Base-by-base conservation (phyloP, 2,329 filamentous ascomycete species). In the Diaporthe capsici region DNA sequence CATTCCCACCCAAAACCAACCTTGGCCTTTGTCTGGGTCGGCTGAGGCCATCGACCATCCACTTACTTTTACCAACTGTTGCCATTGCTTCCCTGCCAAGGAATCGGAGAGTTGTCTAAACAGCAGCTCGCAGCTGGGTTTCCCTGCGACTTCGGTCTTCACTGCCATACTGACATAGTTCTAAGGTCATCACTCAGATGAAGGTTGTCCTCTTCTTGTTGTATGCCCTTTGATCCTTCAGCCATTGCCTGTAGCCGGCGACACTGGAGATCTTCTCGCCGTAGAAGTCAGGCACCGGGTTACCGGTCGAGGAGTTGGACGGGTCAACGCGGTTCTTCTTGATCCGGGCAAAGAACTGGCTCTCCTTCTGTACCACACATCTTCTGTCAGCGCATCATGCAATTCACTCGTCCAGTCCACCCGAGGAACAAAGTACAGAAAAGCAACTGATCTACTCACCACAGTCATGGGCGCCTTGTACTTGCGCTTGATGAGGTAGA, bases 251-350 rank as follows among this genome's bases (percentile, higher is more conserved):
- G 84, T 98, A 99, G 63, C 95, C 96, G 72, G 92, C 90, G 31
- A 98, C 95, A 81, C 95, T 98, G 71, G 94, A 94, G 81, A 99
- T 98, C 90, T 98, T 98, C 87, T 99, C 97, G 81, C 97, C 97
- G 82, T 99, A 99, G 86, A 98, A 99, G 84, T 99, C 97, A 58
- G 96, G 96, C 1, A 98, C 94, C 90, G 97, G 97, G 86, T 98
- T 98, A 71, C 94, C 91, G 80, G 97, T 93, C 55, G 95, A 98
- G 77, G 95, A 97, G 72, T 94, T 93, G 22, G 93, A 94, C 4
- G 97, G 96, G 83, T 99, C 96, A 77, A 98, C 96, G 37, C 97
- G 92, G 87, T 97, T 94, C 85, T 93, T 95, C 88, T 96, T 97
- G 85, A 99, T 94, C 79, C 96, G 91, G 77, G 93, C 91, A 85